Percentiles rank a stretch among this genome's conserved stretches.
Evolutionary conservation across 2,329 filamentous ascomycete species (phyloP).

Genomic region (Penicillium rolfsii): DNA sequence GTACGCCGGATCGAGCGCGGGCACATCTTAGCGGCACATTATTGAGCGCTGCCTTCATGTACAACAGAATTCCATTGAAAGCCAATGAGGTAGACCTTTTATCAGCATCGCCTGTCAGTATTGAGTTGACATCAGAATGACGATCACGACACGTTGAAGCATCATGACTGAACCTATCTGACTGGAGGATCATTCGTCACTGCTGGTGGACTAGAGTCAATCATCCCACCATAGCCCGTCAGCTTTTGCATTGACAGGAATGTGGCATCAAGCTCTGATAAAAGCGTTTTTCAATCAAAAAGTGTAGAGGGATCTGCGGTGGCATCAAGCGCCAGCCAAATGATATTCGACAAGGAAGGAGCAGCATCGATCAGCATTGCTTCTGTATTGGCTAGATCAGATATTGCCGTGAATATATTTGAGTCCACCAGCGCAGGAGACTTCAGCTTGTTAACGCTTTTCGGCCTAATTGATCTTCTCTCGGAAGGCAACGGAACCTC

Average conservation of each 20-base stretch:
- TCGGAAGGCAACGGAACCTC: constrained; percentile 13
- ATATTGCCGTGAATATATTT: background rate
- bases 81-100: background rate
- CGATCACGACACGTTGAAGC: background rate
- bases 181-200: background rate
- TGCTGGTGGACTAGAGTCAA: background rate
- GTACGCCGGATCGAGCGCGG: background rate
- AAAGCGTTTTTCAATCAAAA: constrained; percentile 27
- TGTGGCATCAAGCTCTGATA: constrained; percentile 24
- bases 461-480: background rate
- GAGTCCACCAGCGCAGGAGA: background rate
- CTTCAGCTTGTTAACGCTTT: background rate
- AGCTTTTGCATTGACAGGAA: constrained; percentile 16
- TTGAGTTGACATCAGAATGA: background rate
- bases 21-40: background rate
- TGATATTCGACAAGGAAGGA: constrained; percentile 21
- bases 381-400: background rate
- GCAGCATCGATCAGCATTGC: constrained; percentile 9
- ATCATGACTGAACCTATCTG: background rate
- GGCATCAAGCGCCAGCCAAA: constrained; percentile 29
- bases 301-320: constrained; percentile 19
- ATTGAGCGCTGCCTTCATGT: background rate
- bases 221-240: background rate
- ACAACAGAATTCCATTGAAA: background rate
- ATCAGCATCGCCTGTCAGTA: background rate